Base-by-base conservation (phyloP, 2,329 filamentous ascomycete genomes). In the Decorospora gaudefroyi region DNA sequence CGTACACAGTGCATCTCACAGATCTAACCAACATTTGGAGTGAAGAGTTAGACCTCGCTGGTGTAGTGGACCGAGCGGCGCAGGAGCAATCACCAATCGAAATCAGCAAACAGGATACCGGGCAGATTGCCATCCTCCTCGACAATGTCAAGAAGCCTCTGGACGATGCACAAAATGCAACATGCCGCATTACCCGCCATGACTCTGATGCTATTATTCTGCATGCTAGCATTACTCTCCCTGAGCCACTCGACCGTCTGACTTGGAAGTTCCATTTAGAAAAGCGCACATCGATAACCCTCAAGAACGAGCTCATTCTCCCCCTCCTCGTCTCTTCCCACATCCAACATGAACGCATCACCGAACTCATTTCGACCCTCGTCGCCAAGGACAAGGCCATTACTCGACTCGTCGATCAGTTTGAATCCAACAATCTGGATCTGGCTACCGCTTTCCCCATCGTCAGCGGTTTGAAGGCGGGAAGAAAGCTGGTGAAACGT, bases 21-120 rank as follows among this genome's bases (percentile, higher is more conserved):
- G 88, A 92, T 63, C 76, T 90, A 46, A 83, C 80, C 62, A 80
- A 84, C 53, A 73, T 90, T n/a, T 93, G 88, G 88, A 71, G 74
- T 17, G 87, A 91, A 69, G 75, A 68, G 6, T 71, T 90, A 15
- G 78, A 83, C 42, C 74, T 81, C 15, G 75, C 74, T n/a, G 76
- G 74, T 8, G 86, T 92, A 43, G 77, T 84, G 42, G 72, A 76
- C 46, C 80, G 86, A 46, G 85, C 82, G 19, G 75, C 81, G 42
- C 71, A 78, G 16, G 78, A 85, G 55, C 78, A 83, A 56, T 87
- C 85, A 11, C 84, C 80, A 49, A 90, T 92, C 49, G 87, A 92
- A 62, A 84, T 88, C 1, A 83, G 79, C 62, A 83, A 86, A 53
- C 84, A 65, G 11, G 65, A 85, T 47, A 73, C 76, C 0, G 79